Percentiles rank a stretch among this genome's conserved stretches.
These are phyloP conservation scores for Mortierella alpina DNA, from an alignment of 192 early-diverging fungal genomes.

Conservation along the genomic window DNA sequence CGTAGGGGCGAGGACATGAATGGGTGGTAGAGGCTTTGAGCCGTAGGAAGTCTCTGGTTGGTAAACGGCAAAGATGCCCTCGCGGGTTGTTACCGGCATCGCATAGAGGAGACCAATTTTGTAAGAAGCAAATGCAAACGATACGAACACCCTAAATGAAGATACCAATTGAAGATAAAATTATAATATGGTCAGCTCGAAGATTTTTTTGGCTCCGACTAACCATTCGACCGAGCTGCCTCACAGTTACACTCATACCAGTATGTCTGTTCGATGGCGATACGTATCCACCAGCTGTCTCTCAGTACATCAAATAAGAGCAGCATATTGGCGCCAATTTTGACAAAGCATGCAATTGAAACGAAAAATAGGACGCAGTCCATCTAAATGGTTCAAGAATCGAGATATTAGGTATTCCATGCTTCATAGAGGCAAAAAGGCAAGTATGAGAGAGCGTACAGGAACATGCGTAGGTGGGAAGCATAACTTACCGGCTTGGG, in stretches of 20 bases:
- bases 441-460: too few species aligned
- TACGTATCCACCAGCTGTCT: slow-evolving; percentile 16
- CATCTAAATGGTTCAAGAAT: slow-evolving; percentile 15
- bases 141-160: slow-evolving; percentile 21
- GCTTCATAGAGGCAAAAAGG: too few species aligned
- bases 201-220: background rate
- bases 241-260: slow-evolving; percentile 16
- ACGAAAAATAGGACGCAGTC: slow-evolving; percentile 44
- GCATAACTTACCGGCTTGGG: slow-evolving; percentile 36
- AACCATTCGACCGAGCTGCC: background rate
- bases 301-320: slow-evolving; percentile 25
- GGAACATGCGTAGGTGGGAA: too few species aligned
- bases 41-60: slow-evolving; percentile 25
- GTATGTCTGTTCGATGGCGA: slow-evolving; percentile 24
- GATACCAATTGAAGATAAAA: background rate
- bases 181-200: background rate
- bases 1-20: slow-evolving; percentile 40
- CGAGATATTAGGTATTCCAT: too few species aligned
- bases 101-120: slow-evolving; percentile 45
- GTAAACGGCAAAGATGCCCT: slow-evolving; percentile 45
- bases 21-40: slow-evolving; percentile 9
- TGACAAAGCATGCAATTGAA: slow-evolving; percentile 25
- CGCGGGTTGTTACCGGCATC: slow-evolving; percentile 40
- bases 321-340: slow-evolving; percentile 20
- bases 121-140: slow-evolving; percentile 23